Evolutionary conservation across 345 rosid genomes (phyloP).

Genomic region (Laguncularia racemosa): DNA sequence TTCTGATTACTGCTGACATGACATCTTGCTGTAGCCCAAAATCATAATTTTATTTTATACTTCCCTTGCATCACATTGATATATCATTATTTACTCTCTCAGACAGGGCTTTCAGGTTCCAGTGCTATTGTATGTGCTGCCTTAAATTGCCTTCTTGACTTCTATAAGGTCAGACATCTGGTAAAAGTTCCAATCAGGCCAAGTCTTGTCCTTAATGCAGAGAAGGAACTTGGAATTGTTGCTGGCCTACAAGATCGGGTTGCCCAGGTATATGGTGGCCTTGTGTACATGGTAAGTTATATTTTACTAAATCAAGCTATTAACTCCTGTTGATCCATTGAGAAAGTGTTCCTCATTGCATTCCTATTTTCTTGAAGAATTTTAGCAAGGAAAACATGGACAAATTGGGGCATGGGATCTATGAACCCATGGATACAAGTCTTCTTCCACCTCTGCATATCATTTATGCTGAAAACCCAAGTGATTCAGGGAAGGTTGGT

Average conservation of each 20-base stretch:
- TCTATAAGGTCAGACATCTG: conserved; percentile 71
- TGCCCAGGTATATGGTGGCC: conserved; percentile 94
- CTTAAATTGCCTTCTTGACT: conserved; percentile 82
- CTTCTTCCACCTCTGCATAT: conserved; percentile 87
- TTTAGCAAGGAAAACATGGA: conserved; percentile 82
- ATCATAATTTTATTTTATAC: background rate
- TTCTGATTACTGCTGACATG: no score
- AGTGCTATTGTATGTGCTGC: conserved; percentile 97
- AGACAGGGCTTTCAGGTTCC: conserved; percentile 98
- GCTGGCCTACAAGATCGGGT: conserved; percentile 99
- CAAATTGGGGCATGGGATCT: conserved; percentile 70
- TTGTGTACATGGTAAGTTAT: conserved; percentile 72
- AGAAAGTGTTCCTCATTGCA: background rate
- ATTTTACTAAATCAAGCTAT: no score
- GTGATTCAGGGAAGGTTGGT: conserved; percentile 94
- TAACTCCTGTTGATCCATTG: no score
- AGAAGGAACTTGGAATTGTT: conserved; percentile 84
- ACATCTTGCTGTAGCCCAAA: no score
- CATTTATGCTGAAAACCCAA: conserved; percentile 92
- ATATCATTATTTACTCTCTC: conserved; percentile 12
- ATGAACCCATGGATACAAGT: conserved; percentile 63
- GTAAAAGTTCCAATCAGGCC: conserved; percentile 73
- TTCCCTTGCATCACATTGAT: background rate
- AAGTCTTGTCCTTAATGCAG: conserved; percentile 62
- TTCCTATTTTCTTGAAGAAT: conserved; percentile 37